Evolutionary conservation across 441 rosid genomes (phyloP).

Genomic region (Bocquillonia castaneifolia): DNA sequence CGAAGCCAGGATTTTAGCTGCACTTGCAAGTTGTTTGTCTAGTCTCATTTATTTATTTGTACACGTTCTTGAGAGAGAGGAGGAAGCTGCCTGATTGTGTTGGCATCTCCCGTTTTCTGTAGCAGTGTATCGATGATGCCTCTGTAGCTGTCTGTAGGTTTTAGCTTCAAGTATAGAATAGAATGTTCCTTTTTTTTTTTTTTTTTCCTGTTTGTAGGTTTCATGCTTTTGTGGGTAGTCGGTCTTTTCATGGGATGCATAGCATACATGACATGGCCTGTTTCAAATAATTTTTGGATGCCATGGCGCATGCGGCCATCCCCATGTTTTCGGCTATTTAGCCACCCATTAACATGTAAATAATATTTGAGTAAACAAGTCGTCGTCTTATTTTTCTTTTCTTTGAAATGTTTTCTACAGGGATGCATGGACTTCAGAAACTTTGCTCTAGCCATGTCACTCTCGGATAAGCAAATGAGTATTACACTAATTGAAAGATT

Average conservation of each 20-base stretch:
- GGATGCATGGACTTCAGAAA: not conserved
- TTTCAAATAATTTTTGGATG: conserved; percentile 7
- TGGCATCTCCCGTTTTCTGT: not conserved
- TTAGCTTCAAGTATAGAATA: conserved; percentile 9
- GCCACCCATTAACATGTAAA: conserved; percentile 12
- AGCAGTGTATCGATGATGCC: not conserved
- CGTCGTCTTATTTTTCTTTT: not conserved
- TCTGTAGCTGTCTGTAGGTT: not conserved
- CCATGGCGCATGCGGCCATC: no score
- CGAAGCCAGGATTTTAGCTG: not conserved
- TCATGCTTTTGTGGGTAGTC: conserved; percentile 10
- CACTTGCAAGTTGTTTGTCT: not conserved
- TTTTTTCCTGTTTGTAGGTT: conserved; percentile 4
- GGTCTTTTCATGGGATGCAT: conserved; percentile 5
- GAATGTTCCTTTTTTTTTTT: no score
- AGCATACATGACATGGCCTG: conserved; percentile 11
- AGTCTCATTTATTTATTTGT: conserved; percentile 1
- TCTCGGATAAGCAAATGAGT: not conserved
- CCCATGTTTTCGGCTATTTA: not conserved
- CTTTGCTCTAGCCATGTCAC: no score
- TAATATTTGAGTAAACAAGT: not conserved
- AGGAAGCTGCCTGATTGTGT: not conserved
- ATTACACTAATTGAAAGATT: not conserved
- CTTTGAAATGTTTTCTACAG: not conserved
- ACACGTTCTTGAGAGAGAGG: not conserved